These are phyloP conservation scores for Quercus cerris DNA, from an alignment of 306 rosid species.

Conservation along the genomic window DNA sequence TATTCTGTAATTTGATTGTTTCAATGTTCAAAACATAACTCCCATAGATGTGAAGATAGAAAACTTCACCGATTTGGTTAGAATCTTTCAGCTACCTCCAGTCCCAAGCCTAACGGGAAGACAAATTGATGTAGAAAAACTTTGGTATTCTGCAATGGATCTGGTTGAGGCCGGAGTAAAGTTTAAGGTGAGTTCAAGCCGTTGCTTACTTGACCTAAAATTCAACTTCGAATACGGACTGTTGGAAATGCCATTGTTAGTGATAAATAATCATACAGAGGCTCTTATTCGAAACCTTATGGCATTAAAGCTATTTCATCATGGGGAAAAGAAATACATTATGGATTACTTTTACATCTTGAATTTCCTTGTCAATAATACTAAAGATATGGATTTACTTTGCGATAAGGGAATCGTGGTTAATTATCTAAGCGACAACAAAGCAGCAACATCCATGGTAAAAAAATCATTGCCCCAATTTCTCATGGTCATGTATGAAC, in stretches of 20 bases:
- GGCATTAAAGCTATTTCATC: conserved; percentile 35
- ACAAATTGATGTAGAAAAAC: too few species aligned
- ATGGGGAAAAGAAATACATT: conserved; percentile 10
- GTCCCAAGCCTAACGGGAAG: too few species aligned
- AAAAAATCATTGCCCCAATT: background rate
- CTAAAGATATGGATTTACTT: conserved; percentile 29
- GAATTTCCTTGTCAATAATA: conserved; percentile 19
- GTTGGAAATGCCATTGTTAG: conserved; percentile 32
- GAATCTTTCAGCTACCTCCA: conserved; percentile 24
- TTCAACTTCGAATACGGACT: conserved; percentile 9
- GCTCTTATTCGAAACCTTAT: conserved; percentile 27
- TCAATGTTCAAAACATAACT: conserved; percentile 1
- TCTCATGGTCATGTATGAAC: too few species aligned
- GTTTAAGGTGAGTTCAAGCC: background rate
- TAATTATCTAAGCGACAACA: conserved; percentile 17
- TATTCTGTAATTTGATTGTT: conserved; percentile 2
- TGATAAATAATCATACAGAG: conserved; percentile 24
- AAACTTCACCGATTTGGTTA: conserved; percentile 37
- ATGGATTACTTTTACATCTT: conserved; percentile 21
- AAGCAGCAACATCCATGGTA: conserved; percentile 27
- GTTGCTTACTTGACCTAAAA: conserved; percentile 12
- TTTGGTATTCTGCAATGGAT: too few species aligned
- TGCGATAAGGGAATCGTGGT: conserved; percentile 9
- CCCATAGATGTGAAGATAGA: background rate
- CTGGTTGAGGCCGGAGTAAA: conserved; percentile 24